Percentiles rank a stretch among this genome's conserved stretches.
Conservation (phyloP, 768 basidiomycete species). For the Cystofilobasidium ferigula region DNA sequence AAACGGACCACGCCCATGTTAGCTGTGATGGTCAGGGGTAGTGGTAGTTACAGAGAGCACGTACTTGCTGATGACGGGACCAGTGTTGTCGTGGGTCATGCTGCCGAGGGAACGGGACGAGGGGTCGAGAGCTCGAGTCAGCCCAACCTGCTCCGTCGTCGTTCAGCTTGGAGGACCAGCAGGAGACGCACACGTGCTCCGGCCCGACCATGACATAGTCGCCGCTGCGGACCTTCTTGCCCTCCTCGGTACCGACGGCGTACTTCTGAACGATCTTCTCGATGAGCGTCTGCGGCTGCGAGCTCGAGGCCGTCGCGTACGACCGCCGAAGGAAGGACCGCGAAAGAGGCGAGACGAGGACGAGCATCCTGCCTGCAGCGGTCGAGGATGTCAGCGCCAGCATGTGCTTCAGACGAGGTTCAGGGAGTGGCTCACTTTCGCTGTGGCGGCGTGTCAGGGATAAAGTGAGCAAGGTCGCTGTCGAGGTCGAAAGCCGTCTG, state of each 20-base stretch:
- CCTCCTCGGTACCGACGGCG: conserved; percentile 73
- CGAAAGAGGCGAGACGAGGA: neutral
- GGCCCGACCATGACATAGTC: conserved; percentile 99
- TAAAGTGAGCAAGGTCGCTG: too few relatives aligned
- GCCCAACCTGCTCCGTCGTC: neutral
- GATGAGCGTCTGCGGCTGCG: conserved; percentile 69
- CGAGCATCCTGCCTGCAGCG: neutral
- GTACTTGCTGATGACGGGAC: conserved; percentile 93
- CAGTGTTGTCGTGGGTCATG: conserved; percentile 70
- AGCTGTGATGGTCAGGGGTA: conserved; percentile 2
- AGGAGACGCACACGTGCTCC: conserved; percentile 57
- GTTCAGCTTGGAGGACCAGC: neutral
- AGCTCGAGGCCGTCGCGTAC: conserved; percentile 18
- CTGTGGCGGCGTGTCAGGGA: too few relatives aligned
- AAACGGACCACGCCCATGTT: neutral
- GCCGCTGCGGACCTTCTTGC: conserved; percentile 73
- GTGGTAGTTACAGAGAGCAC: conserved; percentile 32
- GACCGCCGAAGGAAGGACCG: conserved; percentile 1
- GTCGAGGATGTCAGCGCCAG: neutral
- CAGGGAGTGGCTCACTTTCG: too few relatives aligned
- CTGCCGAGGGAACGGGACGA: conserved; percentile 25
- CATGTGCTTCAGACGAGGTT: neutral
- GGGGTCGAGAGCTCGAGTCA: neutral
- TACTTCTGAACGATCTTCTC: conserved; percentile 98
- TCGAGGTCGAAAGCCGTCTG: too few relatives aligned